Conservation (phyloP, 495 filamentous ascomycete genomes). For the Terfezia claveryi region DNA sequence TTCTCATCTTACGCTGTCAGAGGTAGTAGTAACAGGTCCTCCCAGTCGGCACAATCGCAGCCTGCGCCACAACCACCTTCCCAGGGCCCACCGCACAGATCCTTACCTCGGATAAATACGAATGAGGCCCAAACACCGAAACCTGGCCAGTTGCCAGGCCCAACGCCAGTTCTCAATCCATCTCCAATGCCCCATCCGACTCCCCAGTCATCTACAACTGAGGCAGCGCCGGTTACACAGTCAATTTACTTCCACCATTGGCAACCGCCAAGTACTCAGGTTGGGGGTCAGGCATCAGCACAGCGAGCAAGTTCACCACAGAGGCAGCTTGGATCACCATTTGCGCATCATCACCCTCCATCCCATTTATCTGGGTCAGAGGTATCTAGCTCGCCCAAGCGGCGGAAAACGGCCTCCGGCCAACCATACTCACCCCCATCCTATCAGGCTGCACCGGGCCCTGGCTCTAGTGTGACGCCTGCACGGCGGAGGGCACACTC, state of each 20-base stretch:
- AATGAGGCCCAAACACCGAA: constrained; percentile 2
- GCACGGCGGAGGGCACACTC: constrained; percentile 38
- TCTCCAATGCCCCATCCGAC: not conserved
- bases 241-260: constrained; percentile 84
- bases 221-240: constrained; percentile 4
- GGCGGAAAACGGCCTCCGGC: constrained; percentile 41
- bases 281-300: constrained; percentile 26
- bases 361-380: constrained; percentile 26
- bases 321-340: constrained; percentile 30
- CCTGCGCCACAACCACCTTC: constrained; percentile 28
- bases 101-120: constrained; percentile 4
- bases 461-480: constrained; percentile 33
- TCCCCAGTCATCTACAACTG: not conserved
- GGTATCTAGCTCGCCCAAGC: constrained; percentile 42
- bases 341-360: constrained; percentile 28
- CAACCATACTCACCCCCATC: constrained; percentile 32
- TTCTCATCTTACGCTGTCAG: constrained; percentile 23
- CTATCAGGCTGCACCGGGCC: constrained; percentile 33
- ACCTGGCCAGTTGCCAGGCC: not conserved
- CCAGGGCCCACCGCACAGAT: constrained; percentile 32
- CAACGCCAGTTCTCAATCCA: not conserved
- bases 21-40: not conserved
- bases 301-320: constrained; percentile 38
- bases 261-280: constrained; percentile 51
- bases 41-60: constrained; percentile 20